Base-by-base conservation (phyloP, 2,329 filamentous ascomycete genomes). In the Cadophora gregata region DNA sequence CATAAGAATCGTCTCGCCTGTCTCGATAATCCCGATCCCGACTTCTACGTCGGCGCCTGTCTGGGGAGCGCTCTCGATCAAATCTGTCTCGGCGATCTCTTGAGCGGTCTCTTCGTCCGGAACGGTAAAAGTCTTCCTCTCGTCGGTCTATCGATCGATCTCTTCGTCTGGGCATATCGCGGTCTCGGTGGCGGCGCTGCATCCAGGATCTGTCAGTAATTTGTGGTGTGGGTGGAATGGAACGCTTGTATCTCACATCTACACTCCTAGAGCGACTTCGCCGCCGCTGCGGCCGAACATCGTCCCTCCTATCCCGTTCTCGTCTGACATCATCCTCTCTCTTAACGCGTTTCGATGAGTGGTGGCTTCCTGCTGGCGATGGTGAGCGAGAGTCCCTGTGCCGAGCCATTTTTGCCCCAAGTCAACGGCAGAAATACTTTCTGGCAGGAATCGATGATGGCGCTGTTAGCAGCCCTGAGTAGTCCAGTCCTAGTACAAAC, bases 291-390 rank as follows among this genome's bases (percentile, higher is more conserved):
- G 77, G 75, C 68, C 82, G 81, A 59, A 78, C 78, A 76, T 85
- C 83, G 75, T 85, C 84, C 72, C 82, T 80, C 50, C 83, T 79
- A 72, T 80, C 82, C 75, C 81, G 80, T 60, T 85, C 84, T 74
- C 81, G 79, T 70, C 83, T 81, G 74, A 83, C 80, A 77, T 85
- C 75, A 63, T 79, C 76, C 38, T 79, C 85, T 79, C 83, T 82
- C 75, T 83, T 81, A 75, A 75, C 80, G 69, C 85, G 85, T 77
- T 81, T 87, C 77, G 89, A 88, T 80, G 88, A 89, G 80, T 87
- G 85, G 78, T 91, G 89, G 85, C 91, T 93, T 88, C 91, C 91
- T 93, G 90, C 89, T 90, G 91, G 91, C 89, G 90, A 93, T 92
- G 92, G 92, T 94, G 92, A 95, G 91, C 92, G 85, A 83, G 83